Evolutionary conservation across 176 grass and related monocot genomes (phyloP).

Genomic region (Phoenix dactylifera): DNA sequence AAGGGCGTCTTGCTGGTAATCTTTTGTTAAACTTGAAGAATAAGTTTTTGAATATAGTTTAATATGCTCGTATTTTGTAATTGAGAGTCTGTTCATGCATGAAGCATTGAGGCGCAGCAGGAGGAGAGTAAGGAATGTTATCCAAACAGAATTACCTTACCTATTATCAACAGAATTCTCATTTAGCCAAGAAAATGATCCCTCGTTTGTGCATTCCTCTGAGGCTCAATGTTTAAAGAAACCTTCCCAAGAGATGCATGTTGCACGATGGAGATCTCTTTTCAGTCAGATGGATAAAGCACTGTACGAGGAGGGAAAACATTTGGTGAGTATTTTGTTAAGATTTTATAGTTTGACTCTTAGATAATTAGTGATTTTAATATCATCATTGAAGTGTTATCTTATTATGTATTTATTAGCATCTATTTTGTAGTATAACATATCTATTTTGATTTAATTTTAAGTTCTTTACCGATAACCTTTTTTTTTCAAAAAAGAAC

Average conservation of each 20-base stretch:
- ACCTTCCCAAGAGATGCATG: conserved; percentile 55
- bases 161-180: conserved; percentile 67
- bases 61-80: too few species aligned
- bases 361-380: neutral
- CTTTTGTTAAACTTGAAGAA: conserved; percentile 1
- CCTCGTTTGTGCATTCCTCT: conserved; percentile 28
- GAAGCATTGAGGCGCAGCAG: conserved; percentile 66
- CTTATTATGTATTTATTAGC: too few species aligned
- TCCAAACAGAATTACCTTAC: conserved; percentile 77
- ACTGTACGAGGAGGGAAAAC: conserved; percentile 72
- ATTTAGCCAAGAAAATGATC: conserved; percentile 54
- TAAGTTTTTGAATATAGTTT: neutral
- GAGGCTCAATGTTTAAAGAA: conserved; percentile 18
- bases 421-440: too few species aligned
- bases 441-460: too few species aligned
- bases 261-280: conserved; percentile 68
- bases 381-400: too few species aligned
- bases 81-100: conserved; percentile 1
- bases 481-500: too few species aligned
- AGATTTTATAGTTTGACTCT: neutral
- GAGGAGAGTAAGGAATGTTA: conserved; percentile 69
- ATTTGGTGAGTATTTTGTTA: conserved; percentile 49
- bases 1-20: conserved; percentile 89
- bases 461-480: too few species aligned
- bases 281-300: conserved; percentile 84